phyloP scores from a whole-genome alignment of 306 rosid species.

The Potentilla sterilis region DNA sequence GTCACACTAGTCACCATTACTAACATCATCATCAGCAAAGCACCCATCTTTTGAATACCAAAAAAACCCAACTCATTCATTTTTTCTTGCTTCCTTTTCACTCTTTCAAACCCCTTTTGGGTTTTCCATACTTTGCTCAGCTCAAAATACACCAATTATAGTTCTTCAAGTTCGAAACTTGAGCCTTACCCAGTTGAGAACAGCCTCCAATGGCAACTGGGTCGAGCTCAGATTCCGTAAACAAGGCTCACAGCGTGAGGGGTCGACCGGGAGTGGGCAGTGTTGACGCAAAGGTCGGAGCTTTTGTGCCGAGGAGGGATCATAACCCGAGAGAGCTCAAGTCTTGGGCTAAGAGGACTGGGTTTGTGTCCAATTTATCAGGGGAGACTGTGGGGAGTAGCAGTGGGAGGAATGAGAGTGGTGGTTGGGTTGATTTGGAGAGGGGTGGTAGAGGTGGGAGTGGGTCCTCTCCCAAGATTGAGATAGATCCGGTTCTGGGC shows the following conservation, averaged over 20 bases:
- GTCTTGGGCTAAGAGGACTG: constrained; percentile 90
- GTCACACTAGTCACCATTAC: background rate
- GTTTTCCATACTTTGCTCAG: background rate
- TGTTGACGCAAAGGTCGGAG: constrained; percentile 43
- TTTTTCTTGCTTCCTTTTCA: constrained; percentile 43
- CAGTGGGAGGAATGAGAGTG: constrained; percentile 49
- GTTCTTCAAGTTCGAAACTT: constrained; percentile 13
- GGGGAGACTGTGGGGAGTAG: constrained; percentile 59
- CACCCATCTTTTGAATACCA: background rate
- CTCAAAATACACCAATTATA: background rate
- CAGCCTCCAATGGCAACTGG: constrained; percentile 48
- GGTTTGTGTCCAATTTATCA: constrained; percentile 78
- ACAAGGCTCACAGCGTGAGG: constrained; percentile 30
- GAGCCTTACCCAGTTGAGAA: constrained; percentile 24
- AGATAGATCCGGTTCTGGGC: constrained; percentile 79
- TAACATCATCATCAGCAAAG: background rate
- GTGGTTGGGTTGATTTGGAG: constrained; percentile 50
- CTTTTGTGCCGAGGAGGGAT: constrained; percentile 63
- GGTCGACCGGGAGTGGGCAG: constrained; percentile 32
- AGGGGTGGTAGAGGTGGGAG: constrained; percentile 42
- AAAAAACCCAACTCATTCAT: constrained; percentile 17
- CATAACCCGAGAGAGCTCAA: constrained; percentile 73
- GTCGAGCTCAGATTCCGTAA: constrained; percentile 36
- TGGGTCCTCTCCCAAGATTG: constrained; percentile 74
- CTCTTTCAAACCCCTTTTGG: constrained; percentile 26